Percentiles rank a stretch among this genome's conserved stretches.
Evolutionary conservation across 805 yeast species (phyloP).

Genomic region (Candida sphagnicola): DNA sequence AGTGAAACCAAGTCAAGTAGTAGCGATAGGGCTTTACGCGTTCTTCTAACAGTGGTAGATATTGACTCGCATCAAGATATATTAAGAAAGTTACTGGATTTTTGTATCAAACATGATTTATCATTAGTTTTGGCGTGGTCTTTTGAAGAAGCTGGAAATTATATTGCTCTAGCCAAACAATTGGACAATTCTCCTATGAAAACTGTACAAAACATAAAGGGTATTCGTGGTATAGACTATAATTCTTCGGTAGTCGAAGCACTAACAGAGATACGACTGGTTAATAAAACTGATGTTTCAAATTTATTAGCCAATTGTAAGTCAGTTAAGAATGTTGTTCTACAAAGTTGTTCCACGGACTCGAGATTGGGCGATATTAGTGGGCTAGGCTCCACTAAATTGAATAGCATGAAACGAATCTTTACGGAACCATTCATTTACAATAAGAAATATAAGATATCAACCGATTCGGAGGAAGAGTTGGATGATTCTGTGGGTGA

Average conservation of each 20-base stretch:
- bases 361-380: slow-evolving; percentile 25
- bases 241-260: slow-evolving; percentile 42
- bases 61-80: slow-evolving; percentile 53
- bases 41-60: slow-evolving; percentile 62
- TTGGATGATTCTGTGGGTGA: neutral
- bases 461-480: neutral
- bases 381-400: slow-evolving; percentile 49
- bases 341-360: slow-evolving; percentile 21
- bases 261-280: slow-evolving; percentile 42
- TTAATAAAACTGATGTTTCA: slow-evolving; percentile 53
- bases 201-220: slow-evolving; percentile 33
- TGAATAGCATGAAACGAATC: slow-evolving; percentile 33
- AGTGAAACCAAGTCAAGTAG: slow-evolving; percentile 22
- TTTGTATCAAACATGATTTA: slow-evolving; percentile 47
- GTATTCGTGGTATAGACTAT: slow-evolving; percentile 40
- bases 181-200: slow-evolving; percentile 31
- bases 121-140: slow-evolving; percentile 51
- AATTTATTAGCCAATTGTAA: slow-evolving; percentile 48
- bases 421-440: slow-evolving; percentile 50
- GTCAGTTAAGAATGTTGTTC: slow-evolving; percentile 38
- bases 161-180: slow-evolving; percentile 34
- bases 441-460: slow-evolving; percentile 30
- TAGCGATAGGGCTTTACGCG: slow-evolving; percentile 43
- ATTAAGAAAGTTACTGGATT: slow-evolving; percentile 42
- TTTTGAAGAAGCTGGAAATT: slow-evolving; percentile 46